Evolutionary conservation across 2,329 filamentous ascomycete species (phyloP), one percentile per base, ranked within the genome.

Genomic region (Myriosclerotinia duriaeana): DNA sequence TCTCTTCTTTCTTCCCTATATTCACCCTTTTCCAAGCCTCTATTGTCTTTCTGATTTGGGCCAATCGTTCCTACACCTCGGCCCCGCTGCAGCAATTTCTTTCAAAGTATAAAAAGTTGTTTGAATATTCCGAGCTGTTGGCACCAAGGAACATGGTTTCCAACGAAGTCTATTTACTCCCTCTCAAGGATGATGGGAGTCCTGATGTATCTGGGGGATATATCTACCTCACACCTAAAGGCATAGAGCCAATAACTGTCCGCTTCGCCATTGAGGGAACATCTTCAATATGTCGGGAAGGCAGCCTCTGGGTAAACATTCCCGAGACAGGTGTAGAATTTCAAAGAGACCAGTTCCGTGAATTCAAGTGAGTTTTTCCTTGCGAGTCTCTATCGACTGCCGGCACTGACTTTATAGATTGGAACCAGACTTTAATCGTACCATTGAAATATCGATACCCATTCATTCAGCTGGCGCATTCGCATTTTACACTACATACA

Each of bases 281-380:
- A 66, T 97, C 94, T 77, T 97, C 94, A 69, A 95, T 99, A 82
- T 97, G 93, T 78, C 87, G 93, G 72, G 84, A 97, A 79, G 95
- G 96, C 68, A 97, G 91, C 76, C 84, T 99, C 70, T 99, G 95
- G 94, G 90, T 97, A 75, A 99, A 99, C 78, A 91, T 98, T 68
- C 95, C 95, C 9, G 85, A 89, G 69, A 83, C 88, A 73, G 93
- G 89, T 67, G 81, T 87, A 60, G 80, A 87, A 53, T 99, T 98
- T 76, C 85, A 87, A 71, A 89, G 95, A 72, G 84, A 90, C 74
- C 84, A 85, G 44, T 99, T 96, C 78, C 87, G 88, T 74, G 90
- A 97, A 80, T 96, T 90, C 85, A 94, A 92, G 94, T 97, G 83
- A 78, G 89, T 77, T 46, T 46, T 59, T 67, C 11, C 69, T 20